Evolutionary conservation across 2,329 filamentous ascomycete species (phyloP).

Genomic region (Colletotrichum australisinense): DNA sequence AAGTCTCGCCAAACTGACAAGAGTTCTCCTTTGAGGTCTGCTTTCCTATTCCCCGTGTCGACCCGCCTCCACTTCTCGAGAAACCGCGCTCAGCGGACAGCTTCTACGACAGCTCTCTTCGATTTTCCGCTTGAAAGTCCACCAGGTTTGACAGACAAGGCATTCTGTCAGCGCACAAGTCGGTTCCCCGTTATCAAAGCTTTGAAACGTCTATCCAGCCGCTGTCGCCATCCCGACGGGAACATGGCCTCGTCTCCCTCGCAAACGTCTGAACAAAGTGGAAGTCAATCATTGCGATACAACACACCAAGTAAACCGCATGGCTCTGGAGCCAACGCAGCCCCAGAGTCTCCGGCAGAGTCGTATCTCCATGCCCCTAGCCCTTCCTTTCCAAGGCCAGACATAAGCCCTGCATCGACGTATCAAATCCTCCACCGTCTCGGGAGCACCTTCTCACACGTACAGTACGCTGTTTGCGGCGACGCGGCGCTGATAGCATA

Average conservation of each 20-base stretch:
- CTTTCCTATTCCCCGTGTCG: neutral
- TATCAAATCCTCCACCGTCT: constrained; percentile 52
- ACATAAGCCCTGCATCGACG: constrained; percentile 46
- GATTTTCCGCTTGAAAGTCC: neutral
- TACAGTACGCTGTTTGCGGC: constrained; percentile 60
- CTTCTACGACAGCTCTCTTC: neutral
- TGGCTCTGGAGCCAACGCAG: too few species aligned
- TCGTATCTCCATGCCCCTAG: neutral
- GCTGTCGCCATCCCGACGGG: neutral
- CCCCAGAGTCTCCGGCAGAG: neutral
- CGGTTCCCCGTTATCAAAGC: neutral
- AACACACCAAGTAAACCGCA: neutral
- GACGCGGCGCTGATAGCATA: constrained; percentile 56
- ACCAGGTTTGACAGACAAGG: neutral
- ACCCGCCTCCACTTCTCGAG: neutral
- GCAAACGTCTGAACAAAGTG: neutral
- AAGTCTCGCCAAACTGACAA: neutral
- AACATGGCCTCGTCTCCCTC: neutral
- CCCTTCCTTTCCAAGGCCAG: neutral
- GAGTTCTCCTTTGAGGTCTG: neutral
- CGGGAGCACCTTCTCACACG: constrained; percentile 51
- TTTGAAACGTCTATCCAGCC: neutral
- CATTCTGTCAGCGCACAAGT: neutral
- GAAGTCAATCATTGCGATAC: neutral
- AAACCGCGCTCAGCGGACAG: neutral